Evolutionary conservation across 495 filamentous ascomycete species (phyloP).

Genomic region (Xanthoparmelia taractica): DNA sequence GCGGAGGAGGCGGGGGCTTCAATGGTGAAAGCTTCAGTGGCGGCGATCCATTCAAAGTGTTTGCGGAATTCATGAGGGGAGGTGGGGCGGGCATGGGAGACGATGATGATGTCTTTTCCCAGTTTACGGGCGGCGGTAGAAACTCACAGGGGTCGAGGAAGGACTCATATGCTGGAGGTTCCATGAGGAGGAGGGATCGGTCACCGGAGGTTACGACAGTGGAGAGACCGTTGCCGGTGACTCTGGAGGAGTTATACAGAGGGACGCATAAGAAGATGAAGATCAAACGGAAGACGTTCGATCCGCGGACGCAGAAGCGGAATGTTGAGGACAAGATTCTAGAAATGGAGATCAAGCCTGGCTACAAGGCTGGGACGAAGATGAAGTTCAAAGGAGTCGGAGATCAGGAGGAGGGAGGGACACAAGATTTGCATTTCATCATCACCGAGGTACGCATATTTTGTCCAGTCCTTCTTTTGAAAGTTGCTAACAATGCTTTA

Average conservation of each 20-base stretch:
- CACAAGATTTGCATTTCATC: slow-evolving; percentile 91
- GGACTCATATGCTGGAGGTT: slow-evolving; percentile 26
- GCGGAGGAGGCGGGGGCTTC: slow-evolving; percentile 45
- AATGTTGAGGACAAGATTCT: slow-evolving; percentile 81
- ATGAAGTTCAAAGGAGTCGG: slow-evolving; percentile 95
- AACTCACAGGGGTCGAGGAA: slow-evolving; percentile 31
- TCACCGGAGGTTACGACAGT: slow-evolving; percentile 87
- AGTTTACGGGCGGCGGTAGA: slow-evolving; percentile 38
- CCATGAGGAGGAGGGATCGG: slow-evolving; percentile 38
- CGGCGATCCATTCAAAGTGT: slow-evolving; percentile 73
- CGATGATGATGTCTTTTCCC: slow-evolving; percentile 48
- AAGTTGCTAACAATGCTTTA: slow-evolving; percentile 28
- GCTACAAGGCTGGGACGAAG: slow-evolving; percentile 91
- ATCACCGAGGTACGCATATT: slow-evolving; percentile 71
- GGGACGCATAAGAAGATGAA: slow-evolving; percentile 92
- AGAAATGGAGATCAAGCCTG: slow-evolving; percentile 89
- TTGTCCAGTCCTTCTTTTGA: neutral
- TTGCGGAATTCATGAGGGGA: slow-evolving; percentile 65
- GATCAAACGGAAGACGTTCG: slow-evolving; percentile 92
- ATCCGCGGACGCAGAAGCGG: slow-evolving; percentile 67
- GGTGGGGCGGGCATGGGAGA: slow-evolving; percentile 44
- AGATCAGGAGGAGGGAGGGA: slow-evolving; percentile 94
- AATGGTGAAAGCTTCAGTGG: too few relatives aligned
- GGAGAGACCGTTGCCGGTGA: slow-evolving; percentile 71
- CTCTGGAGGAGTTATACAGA: slow-evolving; percentile 77